Evolutionary conservation across 768 basidiomycete genomes (phyloP).

Genomic region (Boletus reticulatus): DNA sequence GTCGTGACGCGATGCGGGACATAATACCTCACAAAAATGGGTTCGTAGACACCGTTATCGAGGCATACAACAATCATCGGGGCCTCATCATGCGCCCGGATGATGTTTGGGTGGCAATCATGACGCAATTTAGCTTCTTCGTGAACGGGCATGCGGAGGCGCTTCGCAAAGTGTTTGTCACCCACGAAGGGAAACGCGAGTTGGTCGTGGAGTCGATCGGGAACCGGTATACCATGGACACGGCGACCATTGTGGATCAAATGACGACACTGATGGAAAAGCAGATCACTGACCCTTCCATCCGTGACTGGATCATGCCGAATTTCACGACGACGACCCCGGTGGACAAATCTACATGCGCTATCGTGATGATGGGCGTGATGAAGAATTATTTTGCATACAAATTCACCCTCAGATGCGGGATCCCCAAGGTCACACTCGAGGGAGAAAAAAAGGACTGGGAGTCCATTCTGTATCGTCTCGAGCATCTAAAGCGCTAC

Average conservation of each 20-base stretch:
- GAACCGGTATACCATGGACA: conserved; percentile 29
- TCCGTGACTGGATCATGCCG: conserved; percentile 42
- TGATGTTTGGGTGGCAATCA: conserved; percentile 43
- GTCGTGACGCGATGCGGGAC: conserved; percentile 22
- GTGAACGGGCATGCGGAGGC: conserved; percentile 37
- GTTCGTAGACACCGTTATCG: conserved; percentile 35
- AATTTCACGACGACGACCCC: conserved; percentile 44
- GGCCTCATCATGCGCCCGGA: conserved; percentile 46
- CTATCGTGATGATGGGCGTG: conserved; percentile 43
- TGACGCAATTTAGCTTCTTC: conserved; percentile 39
- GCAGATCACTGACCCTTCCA: conserved; percentile 20
- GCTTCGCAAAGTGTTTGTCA: conserved; percentile 32
- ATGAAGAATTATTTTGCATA: conserved; percentile 42
- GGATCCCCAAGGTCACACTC: conserved; percentile 46
- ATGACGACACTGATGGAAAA: conserved; percentile 23
- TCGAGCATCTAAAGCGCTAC: conserved; percentile 40
- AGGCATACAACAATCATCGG: conserved; percentile 36
- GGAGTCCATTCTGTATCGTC: conserved; percentile 31
- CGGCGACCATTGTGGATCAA: conserved; percentile 25
- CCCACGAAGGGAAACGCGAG: conserved; percentile 23
- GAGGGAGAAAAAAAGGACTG: conserved; percentile 42
- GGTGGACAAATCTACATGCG: conserved; percentile 36
- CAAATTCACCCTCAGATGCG: conserved; percentile 31
- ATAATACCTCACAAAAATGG: conserved; percentile 33
- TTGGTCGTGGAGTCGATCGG: conserved; percentile 24